A percentile compares a stretch with the other conserved stretches of the same genome.
Evolutionary conservation across 2,329 filamentous ascomycete genomes (phyloP).

Genomic region (Trichoderma sp.): DNA sequence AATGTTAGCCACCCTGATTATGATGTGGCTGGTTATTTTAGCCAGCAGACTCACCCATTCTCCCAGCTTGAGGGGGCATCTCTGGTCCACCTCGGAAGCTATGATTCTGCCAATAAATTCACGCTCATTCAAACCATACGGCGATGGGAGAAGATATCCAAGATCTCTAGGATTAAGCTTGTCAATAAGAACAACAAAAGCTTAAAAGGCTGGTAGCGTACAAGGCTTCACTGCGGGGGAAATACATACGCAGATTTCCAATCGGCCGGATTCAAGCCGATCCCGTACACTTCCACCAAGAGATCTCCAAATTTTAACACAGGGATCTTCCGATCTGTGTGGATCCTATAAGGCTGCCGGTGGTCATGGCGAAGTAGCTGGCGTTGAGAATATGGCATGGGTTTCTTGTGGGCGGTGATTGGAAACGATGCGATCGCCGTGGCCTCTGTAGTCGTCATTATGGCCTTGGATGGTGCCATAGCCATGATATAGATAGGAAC

Average conservation of each 20-base stretch:
- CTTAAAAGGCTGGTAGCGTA: background rate
- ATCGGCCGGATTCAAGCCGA: slow-evolving; percentile 23
- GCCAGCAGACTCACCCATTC: slow-evolving; percentile 12
- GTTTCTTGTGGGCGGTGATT: background rate
- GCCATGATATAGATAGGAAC: background rate
- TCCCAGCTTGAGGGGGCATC: slow-evolving; percentile 15
- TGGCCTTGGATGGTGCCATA: slow-evolving; percentile 3
- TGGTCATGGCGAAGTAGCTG: slow-evolving; percentile 19
- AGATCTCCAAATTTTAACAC: slow-evolving; percentile 22
- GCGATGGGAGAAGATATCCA: slow-evolving; percentile 1
- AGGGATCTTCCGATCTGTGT: slow-evolving; percentile 18
- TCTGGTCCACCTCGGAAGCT: slow-evolving; percentile 21
- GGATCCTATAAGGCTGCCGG: slow-evolving; percentile 19
- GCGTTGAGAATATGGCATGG: slow-evolving; percentile 7
- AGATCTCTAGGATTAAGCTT: background rate
- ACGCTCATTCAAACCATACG: slow-evolving; percentile 6
- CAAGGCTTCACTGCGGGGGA: background rate
- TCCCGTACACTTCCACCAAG: slow-evolving; percentile 24
- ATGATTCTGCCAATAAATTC: slow-evolving; percentile 27
- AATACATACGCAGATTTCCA: slow-evolving; percentile 16
- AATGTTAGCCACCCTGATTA: background rate
- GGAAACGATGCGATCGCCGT: slow-evolving; percentile 2
- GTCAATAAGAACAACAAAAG: background rate
- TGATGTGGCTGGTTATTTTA: background rate
- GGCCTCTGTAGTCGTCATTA: slow-evolving; percentile 10